phyloP scores from a whole-genome alignment of 495 filamentous ascomycete genomes.

The Aspergillus carlsbadensis region DNA sequence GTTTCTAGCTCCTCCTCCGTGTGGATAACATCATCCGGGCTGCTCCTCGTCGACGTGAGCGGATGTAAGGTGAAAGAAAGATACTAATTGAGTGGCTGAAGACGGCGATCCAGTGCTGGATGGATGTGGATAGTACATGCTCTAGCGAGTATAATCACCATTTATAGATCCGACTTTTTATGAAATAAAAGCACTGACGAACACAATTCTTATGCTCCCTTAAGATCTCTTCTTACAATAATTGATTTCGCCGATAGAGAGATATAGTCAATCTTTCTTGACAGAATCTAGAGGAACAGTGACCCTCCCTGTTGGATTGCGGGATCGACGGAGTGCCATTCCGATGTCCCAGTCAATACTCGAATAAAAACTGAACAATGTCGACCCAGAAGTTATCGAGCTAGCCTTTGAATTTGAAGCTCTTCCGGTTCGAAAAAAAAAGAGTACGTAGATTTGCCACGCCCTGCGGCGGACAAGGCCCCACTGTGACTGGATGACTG shows the following conservation, averaged over 20 bases:
- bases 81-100: background rate
- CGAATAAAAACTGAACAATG: too few species aligned
- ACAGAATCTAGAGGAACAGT: background rate
- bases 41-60: slow-evolving; percentile 71
- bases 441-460: too few species aligned
- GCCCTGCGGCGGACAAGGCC: background rate
- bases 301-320: too few species aligned
- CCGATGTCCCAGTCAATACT: too few species aligned
- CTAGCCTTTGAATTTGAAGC: too few species aligned
- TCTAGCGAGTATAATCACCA: slow-evolving; percentile 21
- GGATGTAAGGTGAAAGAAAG: slow-evolving; percentile 51
- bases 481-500: background rate
- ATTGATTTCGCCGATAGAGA: slow-evolving; percentile 29
- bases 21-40: slow-evolving; percentile 86
- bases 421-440: too few species aligned
- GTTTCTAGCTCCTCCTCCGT: slow-evolving; percentile 65
- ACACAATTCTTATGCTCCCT: background rate
- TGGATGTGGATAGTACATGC: slow-evolving; percentile 17
- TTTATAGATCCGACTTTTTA: slow-evolving; percentile 23
- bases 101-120: slow-evolving; percentile 3
- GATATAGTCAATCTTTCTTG: background rate
- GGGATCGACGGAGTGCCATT: too few species aligned
- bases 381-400: too few species aligned
- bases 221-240: background rate
- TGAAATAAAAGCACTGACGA: slow-evolving; percentile 21